A percentile compares a stretch with the other conserved stretches of the same genome.
Conservation (phyloP, 257 asterid species). For the Echites panduratus region DNA sequence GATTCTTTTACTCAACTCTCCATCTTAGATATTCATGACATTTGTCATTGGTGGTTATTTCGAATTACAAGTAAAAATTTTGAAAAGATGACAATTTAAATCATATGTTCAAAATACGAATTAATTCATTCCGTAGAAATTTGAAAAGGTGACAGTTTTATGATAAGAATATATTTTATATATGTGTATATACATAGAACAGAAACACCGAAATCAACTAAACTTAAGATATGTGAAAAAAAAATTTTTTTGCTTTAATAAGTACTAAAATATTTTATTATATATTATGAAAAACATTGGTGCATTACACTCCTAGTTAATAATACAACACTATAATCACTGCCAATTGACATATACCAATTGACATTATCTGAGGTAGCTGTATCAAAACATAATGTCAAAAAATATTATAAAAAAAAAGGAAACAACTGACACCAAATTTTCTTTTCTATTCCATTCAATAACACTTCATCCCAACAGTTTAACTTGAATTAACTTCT, state of each 20-base stretch:
- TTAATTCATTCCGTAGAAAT: not conserved
- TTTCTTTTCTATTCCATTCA: not conserved
- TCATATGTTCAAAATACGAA: not conserved
- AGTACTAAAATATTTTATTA: no score
- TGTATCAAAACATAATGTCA: not conserved
- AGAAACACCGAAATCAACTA: no score
- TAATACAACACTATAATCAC: not conserved
- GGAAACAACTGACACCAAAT: not conserved
- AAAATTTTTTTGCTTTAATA: no score
- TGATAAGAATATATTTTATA: no score
- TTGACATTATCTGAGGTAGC: not conserved
- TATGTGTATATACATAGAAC: no score
- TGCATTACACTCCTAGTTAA: no score
- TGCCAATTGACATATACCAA: not conserved
- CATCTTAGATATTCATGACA: not conserved
- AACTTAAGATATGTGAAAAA: no score
- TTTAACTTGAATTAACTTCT: not conserved
- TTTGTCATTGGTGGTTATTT: not conserved
- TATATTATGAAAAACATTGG: no score
- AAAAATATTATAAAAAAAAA: no score
- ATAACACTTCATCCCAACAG: not conserved
- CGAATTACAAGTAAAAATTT: not conserved
- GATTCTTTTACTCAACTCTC: not conserved
- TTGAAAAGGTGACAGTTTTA: no score
- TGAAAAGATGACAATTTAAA: not conserved